These are phyloP conservation scores for Mycena filopes DNA, from an alignment of 768 basidiomycete species.

Conservation along the genomic window DNA sequence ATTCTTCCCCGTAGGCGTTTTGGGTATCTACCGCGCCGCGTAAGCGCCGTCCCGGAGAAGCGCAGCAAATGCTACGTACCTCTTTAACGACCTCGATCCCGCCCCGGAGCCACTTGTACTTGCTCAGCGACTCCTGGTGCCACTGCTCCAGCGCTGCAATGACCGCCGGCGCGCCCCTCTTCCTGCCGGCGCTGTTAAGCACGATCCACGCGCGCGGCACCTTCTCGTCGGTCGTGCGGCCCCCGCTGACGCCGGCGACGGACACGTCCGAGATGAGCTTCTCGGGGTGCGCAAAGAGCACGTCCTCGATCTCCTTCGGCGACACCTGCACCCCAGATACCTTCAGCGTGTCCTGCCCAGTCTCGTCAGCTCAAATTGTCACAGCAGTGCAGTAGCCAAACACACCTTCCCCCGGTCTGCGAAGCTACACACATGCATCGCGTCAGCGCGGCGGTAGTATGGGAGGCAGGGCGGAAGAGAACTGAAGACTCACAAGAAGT, in stretches of 20 bases:
- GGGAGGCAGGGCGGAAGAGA: not conserved
- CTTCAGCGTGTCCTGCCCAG: conserved; percentile 76
- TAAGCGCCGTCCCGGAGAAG: conserved; percentile 9
- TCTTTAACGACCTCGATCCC: conserved; percentile 73
- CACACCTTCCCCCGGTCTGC: conserved; percentile 80
- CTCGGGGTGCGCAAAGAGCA: conserved; percentile 69
- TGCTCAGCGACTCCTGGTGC: conserved; percentile 72
- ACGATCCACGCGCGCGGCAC: conserved; percentile 85
- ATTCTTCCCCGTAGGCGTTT: conserved; percentile 79
- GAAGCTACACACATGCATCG: conserved; percentile 57
- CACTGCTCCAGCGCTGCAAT: conserved; percentile 65
- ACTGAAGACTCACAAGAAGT: conserved; percentile 73
- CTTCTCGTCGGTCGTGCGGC: conserved; percentile 76
- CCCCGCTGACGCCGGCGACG: conserved; percentile 81
- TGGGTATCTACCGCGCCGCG: conserved; percentile 67
- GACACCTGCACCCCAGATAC: conserved; percentile 85
- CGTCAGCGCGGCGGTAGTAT: not conserved
- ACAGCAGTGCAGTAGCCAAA: not conserved
- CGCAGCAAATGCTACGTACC: conserved; percentile 50
- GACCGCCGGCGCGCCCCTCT: conserved; percentile 53
- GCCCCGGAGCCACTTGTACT: conserved; percentile 81
- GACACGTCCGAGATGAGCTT: conserved; percentile 70
- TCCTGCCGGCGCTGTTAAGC: conserved; percentile 64
- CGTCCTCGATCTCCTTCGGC: conserved; percentile 80
- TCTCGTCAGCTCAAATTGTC: not conserved